Percentiles rank a stretch among this genome's conserved stretches.
These are phyloP conservation scores for Pseudogymnoascus sp. DNA, from an alignment of 2,329 filamentous ascomycete species.

Conservation along the genomic window DNA sequence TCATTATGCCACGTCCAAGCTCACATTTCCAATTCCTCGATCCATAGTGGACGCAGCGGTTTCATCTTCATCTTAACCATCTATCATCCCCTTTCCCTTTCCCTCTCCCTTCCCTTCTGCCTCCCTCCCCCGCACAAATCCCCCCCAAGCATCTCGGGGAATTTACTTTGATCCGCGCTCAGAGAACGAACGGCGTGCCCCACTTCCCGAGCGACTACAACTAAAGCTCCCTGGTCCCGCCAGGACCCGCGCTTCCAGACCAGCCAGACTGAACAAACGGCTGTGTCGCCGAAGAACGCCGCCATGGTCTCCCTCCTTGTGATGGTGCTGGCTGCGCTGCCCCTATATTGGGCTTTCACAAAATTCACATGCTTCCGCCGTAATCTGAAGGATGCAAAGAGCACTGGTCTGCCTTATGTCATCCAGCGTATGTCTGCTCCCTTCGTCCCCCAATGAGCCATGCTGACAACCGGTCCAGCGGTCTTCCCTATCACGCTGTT, in stretches of 20 bases:
- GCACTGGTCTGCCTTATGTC: slow-evolving; percentile 45
- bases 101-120: not conserved
- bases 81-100: not conserved
- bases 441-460: not conserved
- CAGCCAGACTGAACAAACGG: not conserved
- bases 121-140: not conserved
- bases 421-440: slow-evolving; percentile 41
- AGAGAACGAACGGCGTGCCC: not conserved
- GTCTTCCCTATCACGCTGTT: slow-evolving; percentile 41
- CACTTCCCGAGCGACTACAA: slow-evolving; percentile 3
- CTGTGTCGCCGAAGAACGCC: not conserved
- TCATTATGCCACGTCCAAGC: not conserved
- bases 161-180: not conserved
- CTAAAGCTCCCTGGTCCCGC: not conserved
- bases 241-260: not conserved
- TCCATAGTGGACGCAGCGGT: slow-evolving; percentile 1
- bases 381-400: slow-evolving; percentile 45
- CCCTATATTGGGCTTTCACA: slow-evolving; percentile 20
- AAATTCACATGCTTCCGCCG: slow-evolving; percentile 29
- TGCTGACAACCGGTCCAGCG: slow-evolving; percentile 30
- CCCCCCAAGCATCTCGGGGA: not conserved
- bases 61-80: not conserved
- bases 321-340: slow-evolving; percentile 16
- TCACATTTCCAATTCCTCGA: slow-evolving; percentile 2
- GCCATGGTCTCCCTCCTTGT: slow-evolving; percentile 21